phyloP scores from a whole-genome alignment of 2,329 filamentous ascomycete genomes.

The Hypoxylon sp. region DNA sequence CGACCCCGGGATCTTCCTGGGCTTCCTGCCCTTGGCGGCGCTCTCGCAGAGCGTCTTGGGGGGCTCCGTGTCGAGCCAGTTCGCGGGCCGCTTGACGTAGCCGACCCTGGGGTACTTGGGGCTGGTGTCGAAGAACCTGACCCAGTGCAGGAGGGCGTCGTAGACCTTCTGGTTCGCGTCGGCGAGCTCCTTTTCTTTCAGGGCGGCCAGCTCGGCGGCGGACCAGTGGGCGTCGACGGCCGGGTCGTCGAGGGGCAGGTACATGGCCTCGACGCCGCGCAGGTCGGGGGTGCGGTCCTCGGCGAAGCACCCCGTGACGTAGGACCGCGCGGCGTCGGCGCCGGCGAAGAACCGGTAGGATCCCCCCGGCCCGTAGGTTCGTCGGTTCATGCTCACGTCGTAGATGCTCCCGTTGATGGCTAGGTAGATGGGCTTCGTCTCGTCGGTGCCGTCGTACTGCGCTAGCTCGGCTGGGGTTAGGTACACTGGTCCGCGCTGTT shows the following conservation, averaged over 20 bases:
- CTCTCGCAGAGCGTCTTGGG: slow-evolving; percentile 72
- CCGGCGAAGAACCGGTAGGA: slow-evolving; percentile 89
- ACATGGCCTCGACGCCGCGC: slow-evolving; percentile 88
- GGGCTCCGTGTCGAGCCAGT: slow-evolving; percentile 69
- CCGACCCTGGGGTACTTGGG: slow-evolving; percentile 86
- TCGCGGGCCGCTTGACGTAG: slow-evolving; percentile 68
- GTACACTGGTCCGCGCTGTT: slow-evolving; percentile 65
- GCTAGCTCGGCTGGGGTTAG: slow-evolving; percentile 80
- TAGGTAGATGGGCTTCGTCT: slow-evolving; percentile 82
- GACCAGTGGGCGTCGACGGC: slow-evolving; percentile 67
- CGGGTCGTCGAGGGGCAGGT: slow-evolving; percentile 69
- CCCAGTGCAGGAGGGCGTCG: slow-evolving; percentile 80
- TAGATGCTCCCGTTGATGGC: slow-evolving; percentile 89
- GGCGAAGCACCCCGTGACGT: slow-evolving; percentile 91
- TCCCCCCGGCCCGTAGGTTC: slow-evolving; percentile 83
- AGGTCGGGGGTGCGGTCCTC: slow-evolving; percentile 86
- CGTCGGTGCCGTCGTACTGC: slow-evolving; percentile 79
- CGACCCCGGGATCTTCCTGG: slow-evolving; percentile 66
- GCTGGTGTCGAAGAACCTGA: slow-evolving; percentile 79
- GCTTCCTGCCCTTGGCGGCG: slow-evolving; percentile 67
- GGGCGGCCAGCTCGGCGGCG: slow-evolving; percentile 59
- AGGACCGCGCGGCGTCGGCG: slow-evolving; percentile 84
- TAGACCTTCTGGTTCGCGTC: slow-evolving; percentile 71
- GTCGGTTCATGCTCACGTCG: slow-evolving; percentile 75
- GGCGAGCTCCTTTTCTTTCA: slow-evolving; percentile 70